Conservation (phyloP, 1,284 basidiomycete genomes). For the Melampsora larici-populina region DNA sequence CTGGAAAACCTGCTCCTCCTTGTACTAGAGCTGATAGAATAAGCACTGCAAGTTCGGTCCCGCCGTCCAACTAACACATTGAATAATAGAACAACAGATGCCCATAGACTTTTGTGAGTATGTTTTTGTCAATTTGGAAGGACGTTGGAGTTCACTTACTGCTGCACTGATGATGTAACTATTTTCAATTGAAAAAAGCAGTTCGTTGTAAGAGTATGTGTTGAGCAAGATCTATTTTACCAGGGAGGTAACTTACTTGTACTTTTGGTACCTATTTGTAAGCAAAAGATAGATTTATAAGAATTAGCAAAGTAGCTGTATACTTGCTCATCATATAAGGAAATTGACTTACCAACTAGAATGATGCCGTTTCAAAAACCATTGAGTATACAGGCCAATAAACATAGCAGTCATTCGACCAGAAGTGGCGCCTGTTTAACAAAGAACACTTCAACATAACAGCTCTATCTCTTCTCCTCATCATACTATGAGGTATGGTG, state of each 20-base stretch:
- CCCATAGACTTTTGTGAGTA: background rate
- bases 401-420: slow-evolving; percentile 13
- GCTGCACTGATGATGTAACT: slow-evolving; percentile 40
- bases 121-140: no score
- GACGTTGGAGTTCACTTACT: slow-evolving; percentile 2
- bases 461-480: no score
- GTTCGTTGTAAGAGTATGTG: background rate
- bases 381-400: slow-evolving; percentile 27
- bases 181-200: background rate
- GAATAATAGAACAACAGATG: background rate
- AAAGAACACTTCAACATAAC: background rate
- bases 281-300: no score
- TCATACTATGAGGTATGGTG: background rate
- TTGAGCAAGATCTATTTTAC: no score
- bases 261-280: slow-evolving; percentile 33
- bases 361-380: slow-evolving; percentile 11
- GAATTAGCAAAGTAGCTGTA: background rate
- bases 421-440: slow-evolving; percentile 28
- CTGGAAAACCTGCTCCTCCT: slow-evolving; percentile 21
- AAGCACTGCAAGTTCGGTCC: slow-evolving; percentile 17
- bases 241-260: slow-evolving; percentile 13
- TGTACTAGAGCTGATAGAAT: slow-evolving; percentile 27
- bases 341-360: slow-evolving; percentile 22
- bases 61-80: slow-evolving; percentile 23
- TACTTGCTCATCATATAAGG: background rate